Base-by-base conservation (phyloP, 2,329 filamentous ascomycete genomes). In the Aspergillus udagawae region DNA sequence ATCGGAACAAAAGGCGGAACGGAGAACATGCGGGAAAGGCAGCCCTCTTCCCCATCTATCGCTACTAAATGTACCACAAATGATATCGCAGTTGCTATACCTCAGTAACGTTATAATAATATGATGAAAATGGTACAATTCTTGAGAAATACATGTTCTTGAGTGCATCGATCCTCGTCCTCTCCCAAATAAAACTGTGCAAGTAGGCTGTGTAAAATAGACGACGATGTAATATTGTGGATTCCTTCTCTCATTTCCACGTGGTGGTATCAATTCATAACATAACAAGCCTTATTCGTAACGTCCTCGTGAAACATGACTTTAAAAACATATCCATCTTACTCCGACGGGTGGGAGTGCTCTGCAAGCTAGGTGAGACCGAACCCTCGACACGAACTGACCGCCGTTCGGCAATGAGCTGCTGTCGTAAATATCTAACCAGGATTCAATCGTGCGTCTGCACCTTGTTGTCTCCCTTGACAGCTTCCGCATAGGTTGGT, bases 391-490 rank as follows among this genome's bases (percentile, higher is more conserved):
- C 27, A 29, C 17, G 44, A 27, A 23, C 41, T 10, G 25, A 14
- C 9, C 27, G 12, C 51, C 27, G 23, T 35, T 17, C n/a, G 5
- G 38, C 2, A 9, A 44, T n/a, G 14, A 12, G 41, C n/a, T 21
- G 38, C 49, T 12, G 25, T 25, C 41, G 3, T 50, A 27, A 42
- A n/a, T 27, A 10, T 20, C 20, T 20, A 25, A 25, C 12, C 5
- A 9, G 5, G 23, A 47, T 53, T 71, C 80, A 86, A 59, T 86
- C 82, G 56, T 82, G 80, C 20, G 75, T 82, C 81, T 97, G 94
- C 52, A 97, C 82, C 83, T 97, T 97, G 76, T 97, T 79, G 71
- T 97, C 93, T 1, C 91, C 92, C 67, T 87, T 88, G 58, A 97
- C 88, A 50, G 91, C 93, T 76, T 97, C 91, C 17, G 90, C 89